Evolutionary conservation across 805 yeast species (phyloP), one percentile per base, ranked within the genome.

Genomic region (Phaffomyces thermotolerans): DNA sequence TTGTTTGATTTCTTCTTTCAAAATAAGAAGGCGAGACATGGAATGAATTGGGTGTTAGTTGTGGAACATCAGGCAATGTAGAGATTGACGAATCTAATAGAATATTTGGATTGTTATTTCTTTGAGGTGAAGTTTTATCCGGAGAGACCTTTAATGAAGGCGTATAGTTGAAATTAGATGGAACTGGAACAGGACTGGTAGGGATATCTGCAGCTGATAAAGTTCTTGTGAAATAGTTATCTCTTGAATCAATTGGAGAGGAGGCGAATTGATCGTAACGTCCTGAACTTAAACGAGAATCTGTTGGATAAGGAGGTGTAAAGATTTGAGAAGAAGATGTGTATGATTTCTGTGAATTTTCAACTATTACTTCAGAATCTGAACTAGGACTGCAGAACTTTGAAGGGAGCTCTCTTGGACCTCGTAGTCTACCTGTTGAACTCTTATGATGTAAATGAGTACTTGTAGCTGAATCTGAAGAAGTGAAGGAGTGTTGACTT

Each of bases 1-100:
- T 10, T 7, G 25, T 20, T 27, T 27, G 29, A 8, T 25, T 18
- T 24, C 42, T 36, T 37, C 41, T 42, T 31, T 25, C 39, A 2
- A 13, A 15, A 9, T 20, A 18, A 12, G 40, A 34, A 3, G 38
- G 34, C 1, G 45, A 35, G 8, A 48, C 34, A 13, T n/a, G 31
- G 25, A 36, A 24, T 4, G 51, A 25, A 14, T 34, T 41, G 3
- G 57, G 54, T 1, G 51, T 49, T 24, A 48, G 30, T 1, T 34
- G 47, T 3, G 59, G 59, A 8, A 53, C 50, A 42, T 55, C 59
- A 5, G 59, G 59, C 6, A 55, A 37, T 2, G 48, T 42, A 30
- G 53, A 46, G 15, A 53, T 47, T 7, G 56, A 39, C 2, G 45
- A 39, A 30, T 42, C 39, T 23, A 44, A 40, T 14, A 42, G 34